Conservation (phyloP, 148 eudicot species). For the Chenopodium berlandieri region DNA sequence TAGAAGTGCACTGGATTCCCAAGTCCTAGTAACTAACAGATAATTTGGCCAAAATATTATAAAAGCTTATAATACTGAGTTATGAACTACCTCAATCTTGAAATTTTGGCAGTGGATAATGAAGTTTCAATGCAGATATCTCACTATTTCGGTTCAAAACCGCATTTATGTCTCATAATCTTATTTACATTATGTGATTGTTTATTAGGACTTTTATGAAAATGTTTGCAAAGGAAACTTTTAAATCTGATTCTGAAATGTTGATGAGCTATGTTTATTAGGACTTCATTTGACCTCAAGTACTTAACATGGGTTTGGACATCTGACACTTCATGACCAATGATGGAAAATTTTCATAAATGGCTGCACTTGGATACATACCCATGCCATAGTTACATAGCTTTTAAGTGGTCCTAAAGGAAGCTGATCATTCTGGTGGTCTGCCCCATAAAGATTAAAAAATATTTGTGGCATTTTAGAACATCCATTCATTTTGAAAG, state of each 20-base stretch:
- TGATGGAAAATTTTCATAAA: no score
- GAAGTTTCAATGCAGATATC: neutral
- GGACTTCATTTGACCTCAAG: no score
- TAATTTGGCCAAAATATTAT: no score
- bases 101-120: neutral
- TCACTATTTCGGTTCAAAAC: neutral
- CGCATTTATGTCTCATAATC: neutral
- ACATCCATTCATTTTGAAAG: neutral
- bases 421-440: neutral
- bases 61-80: no score
- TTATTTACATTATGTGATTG: neutral
- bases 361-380: no score
- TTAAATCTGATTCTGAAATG: neutral
- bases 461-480: neutral
- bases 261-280: no score
- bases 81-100: neutral
- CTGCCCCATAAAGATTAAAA: neutral
- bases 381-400: no score
- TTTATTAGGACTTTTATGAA: neutral
- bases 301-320: no score
- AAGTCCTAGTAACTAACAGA: neutral
- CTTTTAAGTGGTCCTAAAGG: neutral
- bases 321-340: no score
- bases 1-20: slow-evolving; percentile 51
- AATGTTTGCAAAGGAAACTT: neutral